Evolutionary conservation across 345 rosid species (phyloP), one percentile per base, ranked within the genome.

Genomic region (Rhodamnia rubescens): DNA sequence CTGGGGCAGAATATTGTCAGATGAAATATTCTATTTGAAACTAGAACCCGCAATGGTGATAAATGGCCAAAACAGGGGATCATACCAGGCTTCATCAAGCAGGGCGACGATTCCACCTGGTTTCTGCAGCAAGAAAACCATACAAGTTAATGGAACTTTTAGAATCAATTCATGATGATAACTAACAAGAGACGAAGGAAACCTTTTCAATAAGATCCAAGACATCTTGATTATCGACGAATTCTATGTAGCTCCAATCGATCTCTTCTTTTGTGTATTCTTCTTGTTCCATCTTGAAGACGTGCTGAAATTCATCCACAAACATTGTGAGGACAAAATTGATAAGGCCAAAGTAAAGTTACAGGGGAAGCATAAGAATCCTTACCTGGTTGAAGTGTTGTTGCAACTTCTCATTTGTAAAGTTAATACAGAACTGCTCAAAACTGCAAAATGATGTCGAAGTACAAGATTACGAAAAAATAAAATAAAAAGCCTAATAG

Each of bases 271-370:
- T 96, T 42, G 98, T 95, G 89, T 96, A 96, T 89, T 96, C 98
- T 90, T 96, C 98, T 89, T 96, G 99, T 88, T 96, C 99, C 99
- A 95, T 96, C 93, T 96, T 96, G 91, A 96, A 96, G 85, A 96
- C 99, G 24, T 96, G 99, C 98, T 96, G 98, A 85, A 92, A 85
- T 59, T 84, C 85, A 85, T 57, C 21, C 74, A 57, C 82, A 69
- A 16, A 87, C 85, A 53, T 80, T 88, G 21, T 85, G 83, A 82
- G 75, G 82, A 84, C 40, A 32, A 61, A 27, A 22, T 9, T 11
- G 84, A 82, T 9, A 82, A 82, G 44, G 80, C 24, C 80, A 69
- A 36, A 36, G 47, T 52, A 53, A 52, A 87, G 64, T n/a, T 21
- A 85, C 20, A 11, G 81, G 26, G 78, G 47, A 16, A 57, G 78